Conservation (phyloP, 371 early-diverging fungal genomes). For the Mortierella sp. region DNA sequence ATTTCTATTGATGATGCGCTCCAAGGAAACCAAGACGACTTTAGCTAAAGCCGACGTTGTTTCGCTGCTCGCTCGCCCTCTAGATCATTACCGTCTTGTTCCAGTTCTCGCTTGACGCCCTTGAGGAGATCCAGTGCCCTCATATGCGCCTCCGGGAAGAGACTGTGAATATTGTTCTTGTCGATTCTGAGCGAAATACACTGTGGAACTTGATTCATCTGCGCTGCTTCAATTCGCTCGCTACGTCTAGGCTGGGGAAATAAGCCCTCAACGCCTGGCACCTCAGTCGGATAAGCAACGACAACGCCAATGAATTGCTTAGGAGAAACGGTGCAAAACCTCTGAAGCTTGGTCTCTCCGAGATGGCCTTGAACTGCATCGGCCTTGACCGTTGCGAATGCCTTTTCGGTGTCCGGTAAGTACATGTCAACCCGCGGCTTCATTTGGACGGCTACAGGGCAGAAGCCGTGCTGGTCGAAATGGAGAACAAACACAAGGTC, state of each 20-base stretch:
- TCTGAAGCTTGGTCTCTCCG: constrained; percentile 19
- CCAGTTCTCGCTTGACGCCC: constrained; percentile 24
- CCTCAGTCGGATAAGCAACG: constrained; percentile 31
- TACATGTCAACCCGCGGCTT: constrained; percentile 21
- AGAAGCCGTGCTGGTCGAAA: constrained; percentile 20
- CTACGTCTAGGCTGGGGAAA: constrained; percentile 26
- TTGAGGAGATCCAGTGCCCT: constrained; percentile 22
- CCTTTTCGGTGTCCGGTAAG: not conserved
- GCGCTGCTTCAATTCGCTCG: constrained; percentile 12
- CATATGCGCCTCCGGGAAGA: constrained; percentile 26
- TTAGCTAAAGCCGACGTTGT: not conserved
- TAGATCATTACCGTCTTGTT: constrained; percentile 14
- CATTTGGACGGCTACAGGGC: constrained; percentile 24
- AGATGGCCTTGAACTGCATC: constrained; percentile 22
- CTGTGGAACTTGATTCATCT: constrained; percentile 11
- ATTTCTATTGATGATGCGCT: no score
- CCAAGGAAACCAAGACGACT: no score
- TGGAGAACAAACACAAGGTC: constrained; percentile 33
- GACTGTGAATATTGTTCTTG: constrained; percentile 26
- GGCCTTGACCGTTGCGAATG: constrained; percentile 21
- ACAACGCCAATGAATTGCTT: constrained; percentile 29
- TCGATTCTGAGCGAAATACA: constrained; percentile 34
- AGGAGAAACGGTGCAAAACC: constrained; percentile 24
- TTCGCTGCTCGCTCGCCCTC: constrained; percentile 22
- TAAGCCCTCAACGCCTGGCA: constrained; percentile 17